A percentile compares a stretch with the other conserved stretches of the same genome.
Conservation (phyloP, 768 basidiomycete genomes). For the Rhodotorula paludigena region DNA sequence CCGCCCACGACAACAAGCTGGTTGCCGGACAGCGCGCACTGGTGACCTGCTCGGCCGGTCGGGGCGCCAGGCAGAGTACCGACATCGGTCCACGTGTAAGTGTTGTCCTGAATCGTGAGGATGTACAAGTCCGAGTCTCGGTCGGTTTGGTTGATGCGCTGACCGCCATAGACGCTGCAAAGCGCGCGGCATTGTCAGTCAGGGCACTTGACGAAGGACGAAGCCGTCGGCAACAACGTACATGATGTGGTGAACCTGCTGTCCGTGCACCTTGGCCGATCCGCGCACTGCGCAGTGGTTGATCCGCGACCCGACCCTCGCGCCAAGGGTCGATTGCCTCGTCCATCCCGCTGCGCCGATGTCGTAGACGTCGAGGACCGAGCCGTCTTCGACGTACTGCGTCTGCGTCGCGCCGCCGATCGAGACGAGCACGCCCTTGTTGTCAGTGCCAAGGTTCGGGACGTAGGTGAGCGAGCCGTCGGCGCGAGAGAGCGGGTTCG, state of each 20-base stretch:
- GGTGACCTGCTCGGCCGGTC: slow-evolving; percentile 34
- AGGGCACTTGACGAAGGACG: neutral
- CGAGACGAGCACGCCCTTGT: slow-evolving; percentile 27
- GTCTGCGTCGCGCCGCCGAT: slow-evolving; percentile 29
- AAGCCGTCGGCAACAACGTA: neutral
- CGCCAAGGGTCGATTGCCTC: slow-evolving; percentile 31
- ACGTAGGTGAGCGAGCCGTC: slow-evolving; percentile 33
- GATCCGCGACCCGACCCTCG: slow-evolving; percentile 21
- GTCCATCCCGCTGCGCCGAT: slow-evolving; percentile 32
- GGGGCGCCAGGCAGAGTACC: slow-evolving; percentile 28
- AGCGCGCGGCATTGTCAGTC: neutral
- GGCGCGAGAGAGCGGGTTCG: slow-evolving; percentile 22
- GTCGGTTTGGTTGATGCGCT: slow-evolving; percentile 33
- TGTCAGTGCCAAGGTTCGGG: slow-evolving; percentile 17
- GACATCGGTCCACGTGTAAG: slow-evolving; percentile 34
- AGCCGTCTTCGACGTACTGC: slow-evolving; percentile 15
- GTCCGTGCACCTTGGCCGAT: slow-evolving; percentile 30
- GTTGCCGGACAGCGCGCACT: slow-evolving; percentile 29
- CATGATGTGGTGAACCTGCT: slow-evolving; percentile 32
- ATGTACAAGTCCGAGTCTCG: slow-evolving; percentile 33
- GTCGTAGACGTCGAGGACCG: slow-evolving; percentile 11
- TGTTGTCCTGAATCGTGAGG: slow-evolving; percentile 26
- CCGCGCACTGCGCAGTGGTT: slow-evolving; percentile 39
- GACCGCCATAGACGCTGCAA: slow-evolving; percentile 29
- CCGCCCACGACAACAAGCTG: slow-evolving; percentile 40